Evolutionary conservation across 2,329 filamentous ascomycete species (phyloP).

Genomic region (Beauveria bassiana): DNA sequence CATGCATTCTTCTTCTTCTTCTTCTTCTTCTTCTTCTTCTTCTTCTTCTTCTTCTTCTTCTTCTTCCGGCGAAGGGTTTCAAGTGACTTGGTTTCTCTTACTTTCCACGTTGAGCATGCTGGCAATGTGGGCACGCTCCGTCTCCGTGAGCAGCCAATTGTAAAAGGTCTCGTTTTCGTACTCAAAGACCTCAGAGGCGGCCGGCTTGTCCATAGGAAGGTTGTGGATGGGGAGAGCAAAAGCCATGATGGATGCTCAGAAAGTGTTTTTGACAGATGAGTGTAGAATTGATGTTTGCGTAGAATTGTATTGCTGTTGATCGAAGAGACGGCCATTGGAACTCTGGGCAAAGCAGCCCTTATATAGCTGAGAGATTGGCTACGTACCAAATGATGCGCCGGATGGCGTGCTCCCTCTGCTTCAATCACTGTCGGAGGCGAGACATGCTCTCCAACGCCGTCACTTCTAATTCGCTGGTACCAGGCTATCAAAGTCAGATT

Average conservation of each 20-base stretch:
- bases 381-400: neutral
- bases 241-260: neutral
- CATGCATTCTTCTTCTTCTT: too few relatives aligned
- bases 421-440: neutral
- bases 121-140: conserved; percentile 8
- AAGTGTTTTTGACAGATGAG: neutral
- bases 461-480: neutral
- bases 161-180: neutral
- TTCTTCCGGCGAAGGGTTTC: neutral
- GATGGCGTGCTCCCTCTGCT: too few relatives aligned
- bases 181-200: neutral
- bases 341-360: neutral
- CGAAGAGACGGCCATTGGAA: too few relatives aligned
- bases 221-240: neutral
- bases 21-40: too few relatives aligned
- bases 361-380: neutral
- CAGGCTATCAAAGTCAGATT: neutral
- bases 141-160: neutral
- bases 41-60: neutral
- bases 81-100: neutral
- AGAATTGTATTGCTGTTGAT: neutral
- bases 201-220: conserved; percentile 1
- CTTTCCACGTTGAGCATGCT: conserved; percentile 3
- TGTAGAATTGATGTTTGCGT: neutral
- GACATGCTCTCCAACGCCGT: neutral